Conservation (phyloP, 83 land plant species). For the Picea abies region DNA sequence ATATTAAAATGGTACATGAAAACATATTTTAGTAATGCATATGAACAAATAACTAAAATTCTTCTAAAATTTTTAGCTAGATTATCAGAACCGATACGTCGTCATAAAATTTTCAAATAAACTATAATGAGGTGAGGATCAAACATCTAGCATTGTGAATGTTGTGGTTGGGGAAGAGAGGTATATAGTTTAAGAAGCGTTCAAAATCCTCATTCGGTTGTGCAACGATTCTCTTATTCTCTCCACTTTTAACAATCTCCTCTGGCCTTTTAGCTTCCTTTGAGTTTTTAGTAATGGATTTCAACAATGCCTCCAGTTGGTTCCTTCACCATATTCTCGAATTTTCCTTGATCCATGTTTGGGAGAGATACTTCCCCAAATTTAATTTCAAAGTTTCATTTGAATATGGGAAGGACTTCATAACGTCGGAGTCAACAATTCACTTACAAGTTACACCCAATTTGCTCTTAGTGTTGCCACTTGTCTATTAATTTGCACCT, state of each 20-base stretch:
- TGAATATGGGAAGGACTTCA: too few species aligned
- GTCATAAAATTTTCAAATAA: not conserved
- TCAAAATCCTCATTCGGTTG: conserved; percentile 15
- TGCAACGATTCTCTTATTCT: not conserved
- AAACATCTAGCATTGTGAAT: conserved; percentile 14
- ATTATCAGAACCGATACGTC: not conserved
- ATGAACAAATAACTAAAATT: not conserved
- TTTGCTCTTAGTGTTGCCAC: too few species aligned
- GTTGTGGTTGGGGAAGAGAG: conserved; percentile 20
- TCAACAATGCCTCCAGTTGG: not conserved
- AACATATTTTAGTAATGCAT: not conserved
- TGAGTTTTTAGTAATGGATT: not conserved
- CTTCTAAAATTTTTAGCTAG: not conserved
- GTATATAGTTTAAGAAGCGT: conserved; percentile 21
- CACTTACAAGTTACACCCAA: too few species aligned
- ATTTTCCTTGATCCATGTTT: not conserved
- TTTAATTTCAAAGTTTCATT: too few species aligned
- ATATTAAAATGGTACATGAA: not conserved
- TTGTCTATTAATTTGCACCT: too few species aligned
- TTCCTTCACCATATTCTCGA: not conserved
- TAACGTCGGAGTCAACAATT: too few species aligned
- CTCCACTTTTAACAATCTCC: not conserved
- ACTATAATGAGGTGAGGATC: not conserved
- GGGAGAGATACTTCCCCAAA: not conserved
- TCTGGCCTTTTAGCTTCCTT: too few species aligned